Conservation (phyloP, 208 protist species). For the Crithidia bombi region DNA sequence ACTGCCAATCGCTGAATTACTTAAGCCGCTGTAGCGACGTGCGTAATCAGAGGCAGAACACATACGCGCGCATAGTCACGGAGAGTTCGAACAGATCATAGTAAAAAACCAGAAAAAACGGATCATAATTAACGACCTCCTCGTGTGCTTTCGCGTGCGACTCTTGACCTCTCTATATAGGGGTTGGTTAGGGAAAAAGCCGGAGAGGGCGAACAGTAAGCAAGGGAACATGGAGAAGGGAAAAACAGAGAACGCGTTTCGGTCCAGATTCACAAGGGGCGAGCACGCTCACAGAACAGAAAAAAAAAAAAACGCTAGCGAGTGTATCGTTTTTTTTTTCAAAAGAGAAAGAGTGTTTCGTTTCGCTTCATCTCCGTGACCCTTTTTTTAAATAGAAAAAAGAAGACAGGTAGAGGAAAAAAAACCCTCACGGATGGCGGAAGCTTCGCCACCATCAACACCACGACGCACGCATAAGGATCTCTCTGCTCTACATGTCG, state of each 20-base stretch:
- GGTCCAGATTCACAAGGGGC: background rate
- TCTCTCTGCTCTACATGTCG: too few species aligned
- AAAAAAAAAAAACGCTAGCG: background rate
- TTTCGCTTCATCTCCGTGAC: background rate
- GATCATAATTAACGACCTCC: background rate
- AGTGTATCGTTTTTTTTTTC: background rate
- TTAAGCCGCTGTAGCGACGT: conserved; percentile 5
- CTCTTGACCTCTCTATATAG: background rate
- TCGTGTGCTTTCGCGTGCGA: background rate
- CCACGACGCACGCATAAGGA: too few species aligned
- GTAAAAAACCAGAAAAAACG: conserved; percentile 19
- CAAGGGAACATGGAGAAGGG: background rate
- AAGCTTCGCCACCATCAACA: too few species aligned
- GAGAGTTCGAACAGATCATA: background rate
- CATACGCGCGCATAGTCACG: background rate
- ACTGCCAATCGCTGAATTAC: background rate
- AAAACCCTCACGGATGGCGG: too few species aligned
- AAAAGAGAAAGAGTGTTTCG: background rate
- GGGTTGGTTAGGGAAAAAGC: background rate
- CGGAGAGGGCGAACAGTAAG: background rate
- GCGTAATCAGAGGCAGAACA: conserved; percentile 3
- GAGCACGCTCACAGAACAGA: background rate
- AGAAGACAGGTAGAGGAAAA: too few species aligned
- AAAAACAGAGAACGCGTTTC: conserved; percentile 6
- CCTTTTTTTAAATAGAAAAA: background rate